Evolutionary conservation across 148 eudicot species (phyloP).

Genomic region (Talinum fruticosum): DNA sequence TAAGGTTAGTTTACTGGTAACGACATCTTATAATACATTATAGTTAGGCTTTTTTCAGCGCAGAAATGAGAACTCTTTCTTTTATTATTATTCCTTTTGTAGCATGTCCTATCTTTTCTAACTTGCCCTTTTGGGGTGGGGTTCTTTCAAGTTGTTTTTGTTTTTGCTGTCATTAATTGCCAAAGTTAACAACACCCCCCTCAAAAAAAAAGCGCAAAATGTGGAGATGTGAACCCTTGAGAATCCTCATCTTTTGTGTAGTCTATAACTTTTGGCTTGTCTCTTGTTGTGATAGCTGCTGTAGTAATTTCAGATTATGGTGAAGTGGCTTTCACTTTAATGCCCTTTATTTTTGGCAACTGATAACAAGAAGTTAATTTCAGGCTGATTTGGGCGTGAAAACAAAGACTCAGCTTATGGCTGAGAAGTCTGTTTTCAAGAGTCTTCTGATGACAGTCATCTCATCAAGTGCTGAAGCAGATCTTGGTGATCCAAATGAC

Average conservation of each 20-base stretch:
- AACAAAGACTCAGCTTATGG: conserved; percentile 98
- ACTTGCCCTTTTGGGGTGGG: neutral
- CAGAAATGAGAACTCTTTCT: neutral
- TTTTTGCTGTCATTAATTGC: neutral
- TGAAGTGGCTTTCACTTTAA: neutral
- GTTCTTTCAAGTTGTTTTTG: neutral
- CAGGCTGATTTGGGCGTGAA: conserved; percentile 97
- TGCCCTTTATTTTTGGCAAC: neutral
- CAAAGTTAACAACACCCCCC: no score
- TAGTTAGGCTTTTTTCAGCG: neutral
- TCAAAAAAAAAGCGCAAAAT: neutral
- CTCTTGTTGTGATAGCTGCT: no score
- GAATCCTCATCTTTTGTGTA: no score
- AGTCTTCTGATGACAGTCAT: conserved; percentile 86
- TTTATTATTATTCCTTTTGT: neutral
- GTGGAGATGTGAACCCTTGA: no score
- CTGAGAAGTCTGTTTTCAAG: conserved; percentile 93
- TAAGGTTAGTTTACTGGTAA: conserved; percentile 50
- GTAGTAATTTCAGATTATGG: neutral
- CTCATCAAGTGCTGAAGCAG: conserved; percentile 86
- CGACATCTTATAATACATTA: neutral
- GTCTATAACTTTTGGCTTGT: no score
- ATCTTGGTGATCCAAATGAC: conserved; percentile 62
- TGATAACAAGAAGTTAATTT: conserved; percentile 7
- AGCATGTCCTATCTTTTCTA: neutral